These are phyloP conservation scores for Leccinellum rugosiceps DNA, from an alignment of 768 basidiomycete species.

Conservation along the genomic window DNA sequence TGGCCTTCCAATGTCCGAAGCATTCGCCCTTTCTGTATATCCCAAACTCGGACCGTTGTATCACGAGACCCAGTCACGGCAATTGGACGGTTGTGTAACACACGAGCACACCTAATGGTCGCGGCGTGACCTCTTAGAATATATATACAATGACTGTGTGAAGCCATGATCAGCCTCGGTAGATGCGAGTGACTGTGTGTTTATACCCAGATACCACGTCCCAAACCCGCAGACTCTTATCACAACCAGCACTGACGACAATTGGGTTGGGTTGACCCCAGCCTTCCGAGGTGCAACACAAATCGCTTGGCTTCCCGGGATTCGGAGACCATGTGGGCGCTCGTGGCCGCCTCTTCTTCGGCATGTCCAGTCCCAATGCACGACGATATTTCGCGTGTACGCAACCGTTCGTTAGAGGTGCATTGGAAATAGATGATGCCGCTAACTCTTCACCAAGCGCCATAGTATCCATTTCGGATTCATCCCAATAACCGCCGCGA, in stretches of 20 bases:
- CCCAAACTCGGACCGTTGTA: conserved; percentile 85
- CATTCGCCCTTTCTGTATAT: conserved; percentile 75
- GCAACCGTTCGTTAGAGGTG: conserved; percentile 19
- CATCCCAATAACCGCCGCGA: conserved; percentile 50
- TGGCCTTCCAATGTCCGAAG: conserved; percentile 75
- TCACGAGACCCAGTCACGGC: conserved; percentile 92
- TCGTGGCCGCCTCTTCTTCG: conserved; percentile 23
- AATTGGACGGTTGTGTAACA: conserved; percentile 81
- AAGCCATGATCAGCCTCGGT: background rate
- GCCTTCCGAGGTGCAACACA: conserved; percentile 70
- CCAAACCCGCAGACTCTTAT: conserved; percentile 91
- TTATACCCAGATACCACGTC: conserved; percentile 80
- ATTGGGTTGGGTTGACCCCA: conserved; percentile 87
- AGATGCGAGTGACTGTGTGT: background rate
- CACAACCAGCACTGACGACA: conserved; percentile 91
- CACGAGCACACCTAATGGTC: conserved; percentile 88
- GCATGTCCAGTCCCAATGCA: conserved; percentile 46
- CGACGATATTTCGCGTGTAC: conserved; percentile 38
- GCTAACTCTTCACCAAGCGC: conserved; percentile 5
- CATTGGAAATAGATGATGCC: background rate
- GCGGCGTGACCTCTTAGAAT: conserved; percentile 81
- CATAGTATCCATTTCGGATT: conserved; percentile 8
- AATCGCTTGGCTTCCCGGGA: conserved; percentile 43
- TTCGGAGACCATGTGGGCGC: conserved; percentile 6
- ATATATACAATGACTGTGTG: conserved; percentile 62